Evolutionary conservation across 495 filamentous ascomycete genomes (phyloP).

Genomic region (Podospora australis): DNA sequence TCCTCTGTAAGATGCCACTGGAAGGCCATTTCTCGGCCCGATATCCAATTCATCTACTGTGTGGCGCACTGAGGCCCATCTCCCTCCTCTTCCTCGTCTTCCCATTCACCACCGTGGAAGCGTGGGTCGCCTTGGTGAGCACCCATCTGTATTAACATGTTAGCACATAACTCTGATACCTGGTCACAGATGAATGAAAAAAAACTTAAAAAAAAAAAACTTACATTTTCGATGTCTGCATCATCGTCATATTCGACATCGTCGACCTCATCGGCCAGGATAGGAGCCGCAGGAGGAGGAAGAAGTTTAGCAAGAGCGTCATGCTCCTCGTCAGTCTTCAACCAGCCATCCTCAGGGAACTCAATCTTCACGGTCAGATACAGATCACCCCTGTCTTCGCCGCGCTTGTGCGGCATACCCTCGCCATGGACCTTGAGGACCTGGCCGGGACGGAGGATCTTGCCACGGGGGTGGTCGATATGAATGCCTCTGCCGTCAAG

Average conservation of each 20-base stretch:
- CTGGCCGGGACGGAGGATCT: constrained; percentile 72
- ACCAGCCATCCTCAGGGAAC: constrained; percentile 84
- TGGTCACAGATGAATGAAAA: background rate
- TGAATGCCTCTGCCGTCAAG: constrained; percentile 90
- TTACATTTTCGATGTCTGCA: constrained; percentile 72
- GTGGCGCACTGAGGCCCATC: constrained; percentile 69
- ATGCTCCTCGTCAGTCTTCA: constrained; percentile 58
- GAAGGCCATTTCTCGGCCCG: background rate
- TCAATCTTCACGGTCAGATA: constrained; percentile 81
- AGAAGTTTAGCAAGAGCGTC: constrained; percentile 66
- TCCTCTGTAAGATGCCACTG: too few relatives aligned
- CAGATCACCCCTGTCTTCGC: constrained; percentile 76
- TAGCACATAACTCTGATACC: too few relatives aligned
- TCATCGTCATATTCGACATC: constrained; percentile 81
- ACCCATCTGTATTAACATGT: constrained; percentile 48
- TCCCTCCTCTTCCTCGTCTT: constrained; percentile 72
- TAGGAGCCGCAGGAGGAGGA: constrained; percentile 51
- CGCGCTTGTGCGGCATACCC: constrained; percentile 88
- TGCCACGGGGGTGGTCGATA: constrained; percentile 65
- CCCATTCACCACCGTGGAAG: constrained; percentile 61
- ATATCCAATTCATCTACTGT: constrained; percentile 54
- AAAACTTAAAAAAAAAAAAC: constrained; percentile 21
- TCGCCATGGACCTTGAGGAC: constrained; percentile 79
- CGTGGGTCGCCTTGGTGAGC: constrained; percentile 59
- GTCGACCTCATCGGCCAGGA: constrained; percentile 67